Conservation (phyloP, 345 rosid genomes). For the Euphorbia tirucalli region DNA sequence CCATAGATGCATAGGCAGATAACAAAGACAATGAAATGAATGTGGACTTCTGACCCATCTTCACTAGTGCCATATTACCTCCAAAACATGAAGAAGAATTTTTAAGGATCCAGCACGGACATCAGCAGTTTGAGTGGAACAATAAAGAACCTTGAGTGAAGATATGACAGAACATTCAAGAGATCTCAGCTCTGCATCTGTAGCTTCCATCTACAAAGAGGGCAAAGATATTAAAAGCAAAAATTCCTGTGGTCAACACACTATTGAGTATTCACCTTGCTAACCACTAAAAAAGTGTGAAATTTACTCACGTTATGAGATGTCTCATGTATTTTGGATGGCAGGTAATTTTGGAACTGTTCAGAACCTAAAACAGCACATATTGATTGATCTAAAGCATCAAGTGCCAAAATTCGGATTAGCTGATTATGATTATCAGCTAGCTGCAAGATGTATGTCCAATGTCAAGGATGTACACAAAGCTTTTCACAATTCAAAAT, state of each 20-base stretch:
- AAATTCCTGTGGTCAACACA: constrained; percentile 6
- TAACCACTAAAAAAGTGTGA: constrained; percentile 10
- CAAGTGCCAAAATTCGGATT: constrained; percentile 80
- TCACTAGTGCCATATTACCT: constrained; percentile 48
- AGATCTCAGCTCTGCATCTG: constrained; percentile 46
- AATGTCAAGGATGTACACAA: constrained; percentile 31
- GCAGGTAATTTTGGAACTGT: constrained; percentile 53
- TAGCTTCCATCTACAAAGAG: constrained; percentile 50
- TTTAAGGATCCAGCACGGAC: constrained; percentile 82
- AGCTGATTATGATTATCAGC: constrained; percentile 78
- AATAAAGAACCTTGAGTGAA: constrained; percentile 76
- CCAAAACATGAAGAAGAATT: constrained; percentile 92
- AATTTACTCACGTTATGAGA: constrained; percentile 57
- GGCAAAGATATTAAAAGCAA: constrained; percentile 14
- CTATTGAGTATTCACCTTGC: neutral
- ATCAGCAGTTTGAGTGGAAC: constrained; percentile 76
- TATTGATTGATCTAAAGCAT: constrained; percentile 92
- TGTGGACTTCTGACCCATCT: constrained; percentile 4
- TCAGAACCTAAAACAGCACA: constrained; percentile 90
- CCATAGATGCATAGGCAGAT: constrained; percentile 15
- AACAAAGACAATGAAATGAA: constrained; percentile 5
- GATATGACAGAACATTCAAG: constrained; percentile 87
- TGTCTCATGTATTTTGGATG: constrained; percentile 38
- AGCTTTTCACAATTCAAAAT: constrained; percentile 17
- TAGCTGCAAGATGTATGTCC: constrained; percentile 61